phyloP scores from a whole-genome alignment of 805 yeast genomes.

The Pichia sporocuriosa region DNA sequence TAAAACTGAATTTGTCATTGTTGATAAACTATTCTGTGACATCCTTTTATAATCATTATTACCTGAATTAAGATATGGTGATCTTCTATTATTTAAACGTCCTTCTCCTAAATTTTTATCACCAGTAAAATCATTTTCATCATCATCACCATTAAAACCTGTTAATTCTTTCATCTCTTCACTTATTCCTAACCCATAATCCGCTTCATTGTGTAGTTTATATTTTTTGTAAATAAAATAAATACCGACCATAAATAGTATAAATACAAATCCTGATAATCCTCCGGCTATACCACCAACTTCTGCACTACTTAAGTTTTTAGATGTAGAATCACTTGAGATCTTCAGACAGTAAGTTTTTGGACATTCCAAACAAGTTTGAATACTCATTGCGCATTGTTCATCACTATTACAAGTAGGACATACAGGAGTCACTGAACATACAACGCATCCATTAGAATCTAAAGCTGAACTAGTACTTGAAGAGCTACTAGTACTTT shows the following conservation, averaged over 20 bases:
- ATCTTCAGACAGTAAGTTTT: slow-evolving; percentile 40
- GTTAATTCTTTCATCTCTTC: slow-evolving; percentile 10
- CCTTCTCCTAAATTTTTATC: slow-evolving; percentile 10
- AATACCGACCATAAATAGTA: slow-evolving; percentile 33
- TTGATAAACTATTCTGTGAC: slow-evolving; percentile 27
- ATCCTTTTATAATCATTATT: slow-evolving; percentile 16
- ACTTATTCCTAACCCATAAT: slow-evolving; percentile 15
- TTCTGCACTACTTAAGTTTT: slow-evolving; percentile 22
- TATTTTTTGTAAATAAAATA: slow-evolving; percentile 39
- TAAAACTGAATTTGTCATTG: slow-evolving; percentile 53
- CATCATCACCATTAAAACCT: slow-evolving; percentile 26
- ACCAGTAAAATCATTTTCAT: slow-evolving; percentile 20
- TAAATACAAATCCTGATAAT: slow-evolving; percentile 51
- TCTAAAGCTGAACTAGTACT: background rate
- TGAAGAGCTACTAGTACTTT: background rate
- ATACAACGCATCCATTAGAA: slow-evolving; percentile 23
- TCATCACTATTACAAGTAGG: slow-evolving; percentile 49
- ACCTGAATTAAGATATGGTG: background rate
- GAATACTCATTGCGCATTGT: slow-evolving; percentile 48
- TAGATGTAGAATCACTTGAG: too few species aligned
- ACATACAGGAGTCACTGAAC: slow-evolving; percentile 37
- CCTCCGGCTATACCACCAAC: slow-evolving; percentile 69
- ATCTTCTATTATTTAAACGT: slow-evolving; percentile 17
- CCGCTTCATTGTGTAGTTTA: slow-evolving; percentile 24
- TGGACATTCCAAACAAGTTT: slow-evolving; percentile 55